A percentile compares a stretch with the other conserved stretches of the same genome.
phyloP scores from a whole-genome alignment of 352 stramenopile genomes.

The Phytopythium chamaehyphon region DNA sequence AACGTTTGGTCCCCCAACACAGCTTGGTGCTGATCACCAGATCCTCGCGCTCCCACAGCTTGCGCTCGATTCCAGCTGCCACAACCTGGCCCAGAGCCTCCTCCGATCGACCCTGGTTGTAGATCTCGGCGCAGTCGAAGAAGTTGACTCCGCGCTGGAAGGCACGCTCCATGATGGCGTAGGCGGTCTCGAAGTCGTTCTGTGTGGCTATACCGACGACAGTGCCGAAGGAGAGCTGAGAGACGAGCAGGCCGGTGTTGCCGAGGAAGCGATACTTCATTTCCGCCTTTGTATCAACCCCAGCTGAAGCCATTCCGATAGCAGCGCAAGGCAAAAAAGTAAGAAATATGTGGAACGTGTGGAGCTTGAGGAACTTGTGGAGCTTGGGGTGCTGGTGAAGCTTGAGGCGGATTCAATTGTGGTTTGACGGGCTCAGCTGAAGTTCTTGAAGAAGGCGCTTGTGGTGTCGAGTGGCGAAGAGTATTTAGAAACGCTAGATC shows the following conservation, averaged over 20 bases:
- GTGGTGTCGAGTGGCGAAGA: too few relatives aligned
- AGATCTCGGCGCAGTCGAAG: constrained; percentile 58
- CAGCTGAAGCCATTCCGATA: constrained; percentile 5
- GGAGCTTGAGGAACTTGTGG: too few relatives aligned
- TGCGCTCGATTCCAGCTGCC: constrained; percentile 26
- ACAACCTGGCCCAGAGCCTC: constrained; percentile 48
- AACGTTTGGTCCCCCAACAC: constrained; percentile 29
- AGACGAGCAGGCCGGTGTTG: constrained; percentile 43
- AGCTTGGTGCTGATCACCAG: constrained; percentile 68
- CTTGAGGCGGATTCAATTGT: too few relatives aligned
- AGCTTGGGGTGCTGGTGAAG: too few relatives aligned
- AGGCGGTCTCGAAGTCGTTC: constrained; percentile 42
- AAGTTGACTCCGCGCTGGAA: constrained; percentile 65
- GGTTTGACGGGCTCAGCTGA: too few relatives aligned
- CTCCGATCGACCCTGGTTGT: constrained; percentile 37
- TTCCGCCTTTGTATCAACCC: constrained; percentile 10
- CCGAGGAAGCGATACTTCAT: constrained; percentile 56
- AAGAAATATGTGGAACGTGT: too few relatives aligned
- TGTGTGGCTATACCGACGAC: constrained; percentile 32
- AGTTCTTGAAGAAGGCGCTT: too few relatives aligned
- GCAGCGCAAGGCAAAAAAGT: too few relatives aligned
- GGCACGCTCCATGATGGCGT: constrained; percentile 42
- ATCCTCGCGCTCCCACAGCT: constrained; percentile 39
- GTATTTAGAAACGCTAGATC: background rate
- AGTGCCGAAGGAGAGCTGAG: constrained; percentile 42